Evolutionary conservation across 768 basidiomycete species (phyloP), one percentile per base, ranked within the genome.

Genomic region (Mycena latifolia): DNA sequence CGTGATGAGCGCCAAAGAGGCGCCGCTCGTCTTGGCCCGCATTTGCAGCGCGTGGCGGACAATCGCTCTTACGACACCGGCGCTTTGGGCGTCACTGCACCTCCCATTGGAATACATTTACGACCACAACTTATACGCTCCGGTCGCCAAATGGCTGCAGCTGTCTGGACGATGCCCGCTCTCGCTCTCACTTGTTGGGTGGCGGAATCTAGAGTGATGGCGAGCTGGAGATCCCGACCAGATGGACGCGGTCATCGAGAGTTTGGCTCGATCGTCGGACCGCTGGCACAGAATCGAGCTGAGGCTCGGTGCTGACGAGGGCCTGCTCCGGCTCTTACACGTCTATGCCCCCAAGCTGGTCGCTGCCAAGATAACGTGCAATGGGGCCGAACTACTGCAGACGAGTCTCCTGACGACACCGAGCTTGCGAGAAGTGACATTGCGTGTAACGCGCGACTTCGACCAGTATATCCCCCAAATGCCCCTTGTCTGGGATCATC

Each of bases 61-160:
- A 3, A 45, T 63, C 25, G 61, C 45, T 17, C 35, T 33, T 12
- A 24, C 33, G 15, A 63, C 61, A 0, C 61, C 61, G 4, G 20
- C 12, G n/a, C 46, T 63, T 1, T 63, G 53, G 53, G 25, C 61
- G 1, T 46, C 43, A 1, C 45, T 63, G n/a, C 61, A 63, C 35
- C 60, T 77, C 25, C 56, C 56, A 1, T 14, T 57, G 15, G 45
- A 47, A 25, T 35, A 24, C 31, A 35, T 57, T n/a, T 25, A 27
- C 15, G 33, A 48, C 2, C 14, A 17, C 11, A 20, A 24, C 18
- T 6, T 33, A 2, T 1, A 5, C 18, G 8, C 2, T 5, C 33
- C n/a, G 1, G 9, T 35, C 24, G 7, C 12, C 5, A 10, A 47
- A 27, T 58, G 57, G 57, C 33, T 58, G 46, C 24, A 25, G 33